Evolutionary conservation across 345 rosid genomes (phyloP), one percentile per base, ranked within the genome.

Genomic region (Camelina laxa): DNA sequence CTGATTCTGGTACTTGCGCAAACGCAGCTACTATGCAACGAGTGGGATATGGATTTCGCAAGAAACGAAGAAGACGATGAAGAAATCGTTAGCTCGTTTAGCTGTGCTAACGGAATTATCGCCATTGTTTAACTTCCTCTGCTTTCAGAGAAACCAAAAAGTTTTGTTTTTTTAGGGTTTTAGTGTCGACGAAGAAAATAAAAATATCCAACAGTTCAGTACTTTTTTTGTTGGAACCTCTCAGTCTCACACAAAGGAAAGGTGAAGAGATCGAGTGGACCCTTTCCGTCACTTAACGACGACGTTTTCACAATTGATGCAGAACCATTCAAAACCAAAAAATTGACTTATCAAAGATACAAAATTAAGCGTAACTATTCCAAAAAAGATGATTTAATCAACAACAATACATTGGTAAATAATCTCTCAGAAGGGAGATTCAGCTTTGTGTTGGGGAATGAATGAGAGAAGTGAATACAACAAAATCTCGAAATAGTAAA

Each of bases 71-170:
- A 65, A 36, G 73, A 65, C 0, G 85, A 76, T 5, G 89, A 81
- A 3, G 84, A 66, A 6, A 84, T 75, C 35, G 84, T 57, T 53
- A 82, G 63, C 58, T 84, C 85, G 5, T 80, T 87, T 8, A 87
- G 76, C 60, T 86, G 88, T 9, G 88, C 74, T 16, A 86, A 75
- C 31, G 87, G 94, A 80, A 85, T 74, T 36, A 82, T 80, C 31
- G 84, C 85, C 92, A 87, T 88, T 79, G 20, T 42, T 60, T 20
- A 55, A 55, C 65, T 75, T 66, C n/a, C 44, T 38, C 51, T 24
- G 17, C 1, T 22, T 41, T 56, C 17, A 49, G 39, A 66, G 38
- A 35, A 35, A 19, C 16, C 63, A 50, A 65, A 68, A 42, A 61
- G 6, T 2, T 6, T 16, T 19, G 84, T 87, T 72, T 19, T 19